Conservation (phyloP, 2,329 filamentous ascomycete species). For the Purpureocillium lavendulum region DNA sequence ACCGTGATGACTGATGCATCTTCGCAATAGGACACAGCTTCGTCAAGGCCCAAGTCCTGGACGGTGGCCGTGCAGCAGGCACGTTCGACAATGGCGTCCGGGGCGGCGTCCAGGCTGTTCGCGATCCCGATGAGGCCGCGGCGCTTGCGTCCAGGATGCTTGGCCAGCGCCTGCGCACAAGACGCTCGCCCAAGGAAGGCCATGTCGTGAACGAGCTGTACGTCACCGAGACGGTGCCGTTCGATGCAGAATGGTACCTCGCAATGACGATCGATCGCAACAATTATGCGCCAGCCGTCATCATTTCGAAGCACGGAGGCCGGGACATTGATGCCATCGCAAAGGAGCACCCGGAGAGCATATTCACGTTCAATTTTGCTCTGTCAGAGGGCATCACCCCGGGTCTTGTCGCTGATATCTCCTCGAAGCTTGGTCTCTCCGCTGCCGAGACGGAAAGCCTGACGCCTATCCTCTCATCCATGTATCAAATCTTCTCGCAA, state of each 20-base stretch:
- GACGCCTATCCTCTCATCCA: slow-evolving; percentile 8
- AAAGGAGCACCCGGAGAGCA: neutral
- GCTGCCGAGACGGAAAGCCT: slow-evolving; percentile 7
- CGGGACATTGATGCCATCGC: slow-evolving; percentile 11
- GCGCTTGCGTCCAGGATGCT: slow-evolving; percentile 13
- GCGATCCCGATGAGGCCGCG: slow-evolving; percentile 9
- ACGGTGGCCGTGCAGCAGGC: slow-evolving; percentile 6
- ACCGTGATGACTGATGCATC: neutral
- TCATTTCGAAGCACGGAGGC: slow-evolving; percentile 20
- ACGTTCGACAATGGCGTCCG: slow-evolving; percentile 6
- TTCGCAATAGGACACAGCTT: slow-evolving; percentile 12
- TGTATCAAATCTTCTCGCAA: slow-evolving; percentile 30
- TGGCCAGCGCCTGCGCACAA: slow-evolving; percentile 1
- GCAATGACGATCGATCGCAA: slow-evolving; percentile 34
- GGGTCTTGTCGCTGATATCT: slow-evolving; percentile 10
- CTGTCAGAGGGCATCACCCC: slow-evolving; percentile 18
- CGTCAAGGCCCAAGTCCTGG: slow-evolving; percentile 19
- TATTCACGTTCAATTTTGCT: slow-evolving; percentile 14
- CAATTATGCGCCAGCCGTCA: slow-evolving; percentile 25
- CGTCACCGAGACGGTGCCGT: slow-evolving; percentile 22
- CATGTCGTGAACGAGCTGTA: slow-evolving; percentile 22
- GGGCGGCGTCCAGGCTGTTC: slow-evolving; percentile 6
- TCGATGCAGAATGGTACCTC: slow-evolving; percentile 28
- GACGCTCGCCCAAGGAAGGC: slow-evolving; percentile 1
- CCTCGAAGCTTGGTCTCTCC: slow-evolving; percentile 1